phyloP scores from a whole-genome alignment of 306 rosid species.

The Cicer pinnatifidum region DNA sequence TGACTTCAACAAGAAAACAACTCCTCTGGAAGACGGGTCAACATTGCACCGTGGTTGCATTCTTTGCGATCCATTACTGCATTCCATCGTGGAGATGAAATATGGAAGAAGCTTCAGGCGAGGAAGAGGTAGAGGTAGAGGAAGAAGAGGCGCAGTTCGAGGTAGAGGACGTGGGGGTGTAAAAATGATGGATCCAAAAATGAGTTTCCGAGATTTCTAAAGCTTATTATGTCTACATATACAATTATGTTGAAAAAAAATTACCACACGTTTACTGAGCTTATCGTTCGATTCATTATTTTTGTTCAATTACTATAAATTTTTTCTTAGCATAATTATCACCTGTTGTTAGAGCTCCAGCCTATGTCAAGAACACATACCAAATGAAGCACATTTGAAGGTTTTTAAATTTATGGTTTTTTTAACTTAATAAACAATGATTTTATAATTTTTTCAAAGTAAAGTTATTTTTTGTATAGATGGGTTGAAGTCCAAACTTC shows the following conservation, averaged over 20 bases:
- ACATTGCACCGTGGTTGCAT: slow-evolving; percentile 83
- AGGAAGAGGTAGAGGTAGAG: slow-evolving; percentile 87
- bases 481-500: too few relatives aligned
- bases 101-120: slow-evolving; percentile 72
- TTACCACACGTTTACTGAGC: not conserved
- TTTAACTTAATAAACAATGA: too few relatives aligned
- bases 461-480: too few relatives aligned
- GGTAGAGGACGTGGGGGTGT: slow-evolving; percentile 69
- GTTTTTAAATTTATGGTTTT: not conserved
- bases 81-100: slow-evolving; percentile 90
- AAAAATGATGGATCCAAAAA: slow-evolving; percentile 73
- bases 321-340: slow-evolving; percentile 8
- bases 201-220: slow-evolving; percentile 94
- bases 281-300: slow-evolving; percentile 30
- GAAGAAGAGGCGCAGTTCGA: slow-evolving; percentile 55
- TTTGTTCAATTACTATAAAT: slow-evolving; percentile 21
- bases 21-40: slow-evolving; percentile 84
- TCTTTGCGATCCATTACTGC: slow-evolving; percentile 90
- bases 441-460: too few relatives aligned
- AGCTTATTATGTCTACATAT: slow-evolving; percentile 5
- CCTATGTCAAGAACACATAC: not conserved
- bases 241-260: not conserved
- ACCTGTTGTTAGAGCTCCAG: not conserved
- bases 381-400: not conserved
- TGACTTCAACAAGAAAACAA: slow-evolving; percentile 92